phyloP scores from a whole-genome alignment of 345 rosid genomes.

The Brassica rapa region DNA sequence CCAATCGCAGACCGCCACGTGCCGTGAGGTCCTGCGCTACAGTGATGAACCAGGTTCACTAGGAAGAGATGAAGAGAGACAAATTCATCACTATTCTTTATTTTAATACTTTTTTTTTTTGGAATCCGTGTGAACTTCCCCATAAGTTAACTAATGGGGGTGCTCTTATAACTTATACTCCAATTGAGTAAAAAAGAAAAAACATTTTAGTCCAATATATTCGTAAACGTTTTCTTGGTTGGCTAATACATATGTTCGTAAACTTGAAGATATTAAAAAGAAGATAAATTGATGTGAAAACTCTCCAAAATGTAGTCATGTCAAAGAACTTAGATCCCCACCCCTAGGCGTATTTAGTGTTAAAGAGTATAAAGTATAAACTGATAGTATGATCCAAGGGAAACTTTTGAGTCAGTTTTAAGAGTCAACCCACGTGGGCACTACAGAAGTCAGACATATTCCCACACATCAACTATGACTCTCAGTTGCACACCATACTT shows the following conservation, averaged over 20 bases:
- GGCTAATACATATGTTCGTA: background rate
- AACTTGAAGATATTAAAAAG: background rate
- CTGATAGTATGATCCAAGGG: slow-evolving; percentile 16
- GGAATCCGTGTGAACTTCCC: too few species aligned
- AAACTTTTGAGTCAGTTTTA: slow-evolving; percentile 24
- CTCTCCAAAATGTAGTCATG: slow-evolving; percentile 13
- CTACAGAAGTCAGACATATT: slow-evolving; percentile 33
- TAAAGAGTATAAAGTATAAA: background rate
- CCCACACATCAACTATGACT: slow-evolving; percentile 28
- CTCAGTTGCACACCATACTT: slow-evolving; percentile 25
- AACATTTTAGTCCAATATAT: background rate
- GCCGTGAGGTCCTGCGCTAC: too few species aligned
- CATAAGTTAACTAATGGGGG: too few species aligned
- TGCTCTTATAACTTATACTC: too few species aligned
- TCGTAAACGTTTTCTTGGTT: slow-evolving; percentile 2
- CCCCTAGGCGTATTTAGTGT: background rate
- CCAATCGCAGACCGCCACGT: too few species aligned
- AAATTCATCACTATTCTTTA: too few species aligned
- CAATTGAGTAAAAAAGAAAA: background rate
- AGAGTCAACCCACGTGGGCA: slow-evolving; percentile 43
- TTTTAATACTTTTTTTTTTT: too few species aligned
- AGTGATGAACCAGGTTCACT: too few species aligned
- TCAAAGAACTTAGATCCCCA: slow-evolving; percentile 4
- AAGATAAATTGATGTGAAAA: background rate
- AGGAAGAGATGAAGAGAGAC: too few species aligned